Conservation (phyloP, 352 stramenopile genomes). For the Pythium rishiriense region DNA sequence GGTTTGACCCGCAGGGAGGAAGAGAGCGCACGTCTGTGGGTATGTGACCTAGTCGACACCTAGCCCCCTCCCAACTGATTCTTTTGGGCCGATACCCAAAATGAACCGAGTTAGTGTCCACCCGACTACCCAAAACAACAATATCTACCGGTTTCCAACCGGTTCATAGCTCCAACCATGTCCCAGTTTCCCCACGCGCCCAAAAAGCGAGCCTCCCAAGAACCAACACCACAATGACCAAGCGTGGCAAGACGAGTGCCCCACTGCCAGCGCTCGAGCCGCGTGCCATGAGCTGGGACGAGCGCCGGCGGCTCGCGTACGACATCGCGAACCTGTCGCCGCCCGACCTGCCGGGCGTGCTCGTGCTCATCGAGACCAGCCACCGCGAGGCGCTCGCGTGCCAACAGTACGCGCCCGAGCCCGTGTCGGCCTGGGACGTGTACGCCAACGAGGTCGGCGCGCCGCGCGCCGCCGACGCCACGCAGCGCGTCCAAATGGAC, state of each 20-base stretch:
- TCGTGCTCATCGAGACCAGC: constrained; percentile 52
- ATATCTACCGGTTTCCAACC: not conserved
- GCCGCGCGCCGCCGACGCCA: constrained; percentile 5
- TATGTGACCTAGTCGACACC: constrained; percentile 1
- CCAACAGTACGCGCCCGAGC: constrained; percentile 21
- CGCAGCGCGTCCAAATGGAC: constrained; percentile 46
- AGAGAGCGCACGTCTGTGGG: constrained; percentile 1
- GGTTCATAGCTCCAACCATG: not conserved
- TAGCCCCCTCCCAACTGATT: constrained; percentile 10
- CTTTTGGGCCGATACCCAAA: too few species aligned
- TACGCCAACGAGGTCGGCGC: constrained; percentile 15
- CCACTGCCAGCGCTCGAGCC: not conserved
- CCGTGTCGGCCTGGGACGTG: constrained; percentile 31
- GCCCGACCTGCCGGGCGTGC: constrained; percentile 60
- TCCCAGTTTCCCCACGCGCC: not conserved
- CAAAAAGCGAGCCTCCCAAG: not conserved
- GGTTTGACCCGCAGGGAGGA: constrained; percentile 1
- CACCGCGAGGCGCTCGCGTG: constrained; percentile 8
- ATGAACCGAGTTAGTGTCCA: not conserved
- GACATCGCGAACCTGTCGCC: constrained; percentile 74
- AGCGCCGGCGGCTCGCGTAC: constrained; percentile 53
- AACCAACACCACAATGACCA: constrained; percentile 20
- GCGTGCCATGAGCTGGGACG: constrained; percentile 57
- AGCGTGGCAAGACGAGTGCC: constrained; percentile 7
- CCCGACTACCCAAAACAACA: not conserved